Percentiles rank a stretch among this genome's conserved stretches.
Evolutionary conservation across 2,329 filamentous ascomycete genomes (phyloP).

Genomic region (Cladosporium sp.): DNA sequence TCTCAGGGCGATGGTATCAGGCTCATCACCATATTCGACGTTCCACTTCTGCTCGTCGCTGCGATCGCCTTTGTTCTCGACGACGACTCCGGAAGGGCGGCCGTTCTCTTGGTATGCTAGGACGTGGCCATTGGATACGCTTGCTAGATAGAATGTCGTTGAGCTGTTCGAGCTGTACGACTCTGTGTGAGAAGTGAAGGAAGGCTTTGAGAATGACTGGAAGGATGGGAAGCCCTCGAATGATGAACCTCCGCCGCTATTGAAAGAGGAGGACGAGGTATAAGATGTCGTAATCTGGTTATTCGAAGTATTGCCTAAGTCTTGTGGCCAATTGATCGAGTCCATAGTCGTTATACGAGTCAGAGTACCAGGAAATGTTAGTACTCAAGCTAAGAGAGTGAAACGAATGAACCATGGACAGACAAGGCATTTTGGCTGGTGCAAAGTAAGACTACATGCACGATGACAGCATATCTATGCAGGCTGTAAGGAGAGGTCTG

Average conservation of each 20-base stretch:
- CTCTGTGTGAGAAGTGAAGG: background rate
- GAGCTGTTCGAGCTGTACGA: background rate
- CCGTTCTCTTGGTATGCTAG: background rate
- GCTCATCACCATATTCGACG: constrained; percentile 10
- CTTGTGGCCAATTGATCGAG: constrained; percentile 1
- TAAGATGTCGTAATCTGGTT: background rate
- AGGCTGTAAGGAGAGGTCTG: constrained; percentile 4
- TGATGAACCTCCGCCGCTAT: background rate
- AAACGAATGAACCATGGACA: background rate
- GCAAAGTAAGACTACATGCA: background rate
- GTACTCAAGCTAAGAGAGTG: background rate
- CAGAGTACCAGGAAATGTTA: background rate
- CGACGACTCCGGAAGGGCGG: constrained; percentile 5
- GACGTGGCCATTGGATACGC: constrained; percentile 17
- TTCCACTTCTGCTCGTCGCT: constrained; percentile 18
- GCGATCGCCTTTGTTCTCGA: constrained; percentile 17
- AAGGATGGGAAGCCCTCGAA: constrained; percentile 9
- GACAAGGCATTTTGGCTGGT: background rate
- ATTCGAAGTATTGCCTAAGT: background rate
- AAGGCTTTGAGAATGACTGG: background rate
- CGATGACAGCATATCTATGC: constrained; percentile 9
- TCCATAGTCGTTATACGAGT: background rate
- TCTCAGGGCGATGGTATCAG: constrained; percentile 9
- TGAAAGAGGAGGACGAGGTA: constrained; percentile 1
- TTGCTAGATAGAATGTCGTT: constrained; percentile 5